Evolutionary conservation across 495 filamentous ascomycete genomes (phyloP).

Genomic region (Hypomontagnella submonticulosa): DNA sequence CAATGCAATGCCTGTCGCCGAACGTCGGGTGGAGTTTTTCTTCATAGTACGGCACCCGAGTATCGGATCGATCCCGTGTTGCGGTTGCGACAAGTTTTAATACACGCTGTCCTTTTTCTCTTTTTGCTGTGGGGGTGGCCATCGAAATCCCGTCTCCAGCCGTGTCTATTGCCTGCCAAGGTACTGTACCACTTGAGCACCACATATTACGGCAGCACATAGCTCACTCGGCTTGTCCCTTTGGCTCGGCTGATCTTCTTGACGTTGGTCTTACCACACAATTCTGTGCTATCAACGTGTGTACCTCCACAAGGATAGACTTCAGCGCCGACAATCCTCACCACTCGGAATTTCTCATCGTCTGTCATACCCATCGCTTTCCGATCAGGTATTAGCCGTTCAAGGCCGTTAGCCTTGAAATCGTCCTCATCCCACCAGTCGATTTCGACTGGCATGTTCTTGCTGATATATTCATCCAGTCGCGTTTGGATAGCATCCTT

Average conservation of each 20-base stretch:
- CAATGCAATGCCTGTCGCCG: slow-evolving; percentile 8
- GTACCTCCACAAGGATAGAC: slow-evolving; percentile 74
- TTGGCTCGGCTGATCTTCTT: slow-evolving; percentile 69
- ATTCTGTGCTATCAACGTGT: slow-evolving; percentile 65
- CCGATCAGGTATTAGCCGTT: slow-evolving; percentile 61
- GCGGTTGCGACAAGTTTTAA: background rate
- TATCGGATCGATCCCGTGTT: slow-evolving; percentile 12
- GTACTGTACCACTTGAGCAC: too few species aligned
- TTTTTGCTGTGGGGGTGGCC: background rate
- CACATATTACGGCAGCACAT: slow-evolving; percentile 52
- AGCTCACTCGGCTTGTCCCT: slow-evolving; percentile 66
- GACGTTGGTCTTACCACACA: slow-evolving; percentile 65
- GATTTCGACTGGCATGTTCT: slow-evolving; percentile 64
- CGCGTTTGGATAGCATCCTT: slow-evolving; percentile 66
- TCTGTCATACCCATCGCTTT: slow-evolving; percentile 53
- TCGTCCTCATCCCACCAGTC: slow-evolving; percentile 69
- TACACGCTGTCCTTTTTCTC: background rate
- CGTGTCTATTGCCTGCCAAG: background rate
- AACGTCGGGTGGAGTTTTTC: background rate
- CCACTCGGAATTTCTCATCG: slow-evolving; percentile 62
- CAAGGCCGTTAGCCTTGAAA: slow-evolving; percentile 56
- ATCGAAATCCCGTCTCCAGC: background rate
- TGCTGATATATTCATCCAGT: slow-evolving; percentile 62
- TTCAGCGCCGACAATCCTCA: slow-evolving; percentile 68
- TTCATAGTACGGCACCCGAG: slow-evolving; percentile 3